These are phyloP conservation scores for Diversispora epigaea DNA, from an alignment of 192 early-diverging fungal species.

Conservation along the genomic window DNA sequence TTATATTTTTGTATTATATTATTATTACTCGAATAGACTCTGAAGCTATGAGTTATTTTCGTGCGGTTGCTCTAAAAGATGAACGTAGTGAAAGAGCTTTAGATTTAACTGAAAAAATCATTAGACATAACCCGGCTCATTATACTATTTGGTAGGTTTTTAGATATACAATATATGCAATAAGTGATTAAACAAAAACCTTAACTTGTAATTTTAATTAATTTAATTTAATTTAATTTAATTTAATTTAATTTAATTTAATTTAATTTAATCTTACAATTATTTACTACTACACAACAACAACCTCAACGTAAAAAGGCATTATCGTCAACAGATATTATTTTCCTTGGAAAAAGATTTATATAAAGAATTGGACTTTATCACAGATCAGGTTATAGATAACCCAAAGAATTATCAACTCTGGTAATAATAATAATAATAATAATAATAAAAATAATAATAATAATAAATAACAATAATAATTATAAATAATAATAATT, in stretches of 20 bases:
- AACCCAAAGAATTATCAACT: constrained; percentile 95
- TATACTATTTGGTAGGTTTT: constrained; percentile 90
- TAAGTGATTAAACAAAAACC: too few relatives aligned
- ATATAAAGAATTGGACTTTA: constrained; percentile 72
- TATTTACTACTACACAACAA: neutral
- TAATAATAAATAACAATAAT: neutral
- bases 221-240: too few relatives aligned
- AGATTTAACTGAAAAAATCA: constrained; percentile 75
- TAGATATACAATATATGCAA: too few relatives aligned
- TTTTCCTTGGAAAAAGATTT: constrained; percentile 67
- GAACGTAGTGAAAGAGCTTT: constrained; percentile 83
- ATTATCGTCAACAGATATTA: constrained; percentile 83
- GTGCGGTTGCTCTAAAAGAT: constrained; percentile 67
- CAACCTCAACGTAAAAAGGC: constrained; percentile 39
- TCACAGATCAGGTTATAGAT: constrained; percentile 65
- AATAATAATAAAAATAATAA: neutral
- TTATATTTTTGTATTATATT: neutral
- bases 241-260: neutral
- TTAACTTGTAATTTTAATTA: too few relatives aligned
- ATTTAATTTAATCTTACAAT: neutral
- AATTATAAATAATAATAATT: neutral
- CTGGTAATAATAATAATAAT: constrained; percentile 58
- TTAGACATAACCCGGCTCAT: constrained; percentile 86
- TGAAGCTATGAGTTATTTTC: constrained; percentile 84
- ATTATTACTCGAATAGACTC: constrained; percentile 48